Base-by-base conservation (phyloP, 2,329 filamentous ascomycete species). In the Aspergillus uvarum region DNA sequence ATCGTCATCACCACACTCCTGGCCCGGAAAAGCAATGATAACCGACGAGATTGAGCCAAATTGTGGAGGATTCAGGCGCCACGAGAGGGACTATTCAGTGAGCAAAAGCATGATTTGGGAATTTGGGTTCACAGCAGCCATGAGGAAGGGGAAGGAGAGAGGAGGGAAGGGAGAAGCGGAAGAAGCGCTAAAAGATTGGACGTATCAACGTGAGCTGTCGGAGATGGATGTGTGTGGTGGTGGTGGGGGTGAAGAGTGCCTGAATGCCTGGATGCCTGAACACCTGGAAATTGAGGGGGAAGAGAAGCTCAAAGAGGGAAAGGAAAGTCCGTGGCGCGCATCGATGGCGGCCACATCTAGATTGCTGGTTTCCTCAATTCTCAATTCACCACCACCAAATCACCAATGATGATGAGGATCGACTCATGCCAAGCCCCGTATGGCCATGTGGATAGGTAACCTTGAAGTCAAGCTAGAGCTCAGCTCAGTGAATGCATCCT, bases 181-280 rank as follows among this genome's bases (percentile, higher is more conserved):
- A 35, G 32, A 35, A 35, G 14, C 32, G 32, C 32, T 35, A 58
- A 56, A 57, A 59, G 59, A 70, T 67, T 62, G 60, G 70, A 72
- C 70, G 63, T 68, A 70, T 72, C 70, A 68, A 64, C 66, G 62
- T 67, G 67, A 69, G 65, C 63, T 65, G 62, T 70, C 68, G 66
- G 58, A 56, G 60, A 29, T 62, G 57, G 58, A 47, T 59, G 63
- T 66, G 61, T 62, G 59, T 58, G 59, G 26, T 29, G 26, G 26
- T 29, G 26, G 26, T 11, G 11, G 32, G 4, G 22, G 22, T 22
- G 2, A 22, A 22, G 32, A 16, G 10, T 35, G 32, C 32, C 32
- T 61, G 61, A 58, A 54, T 51, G 38, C 38, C 52, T 35, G 54
- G 21, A 51, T 32, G 31, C 16, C 11, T 32, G 38, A 8, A 52